A percentile compares a stretch with the other conserved stretches of the same genome.
Conservation (phyloP, 2,329 filamentous ascomycete genomes). For the Ceratocystis eucalypticola region DNA sequence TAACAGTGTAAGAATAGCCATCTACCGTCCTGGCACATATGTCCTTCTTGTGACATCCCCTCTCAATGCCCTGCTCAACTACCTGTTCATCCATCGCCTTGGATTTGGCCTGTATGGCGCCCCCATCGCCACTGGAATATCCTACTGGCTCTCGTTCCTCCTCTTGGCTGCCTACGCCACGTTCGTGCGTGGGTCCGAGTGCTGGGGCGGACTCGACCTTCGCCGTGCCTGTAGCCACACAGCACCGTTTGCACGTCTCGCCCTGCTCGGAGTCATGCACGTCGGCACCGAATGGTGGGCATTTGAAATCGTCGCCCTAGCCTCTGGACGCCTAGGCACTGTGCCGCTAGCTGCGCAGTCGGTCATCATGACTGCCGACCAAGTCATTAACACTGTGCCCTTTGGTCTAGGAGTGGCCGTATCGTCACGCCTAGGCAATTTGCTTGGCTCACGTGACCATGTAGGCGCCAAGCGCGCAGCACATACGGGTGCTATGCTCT, state of each 20-base stretch:
- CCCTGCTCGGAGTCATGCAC: conserved; percentile 63
- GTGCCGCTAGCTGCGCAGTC: conserved; percentile 69
- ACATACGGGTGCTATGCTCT: conserved; percentile 61
- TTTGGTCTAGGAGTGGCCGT: conserved; percentile 77
- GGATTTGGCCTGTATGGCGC: conserved; percentile 62
- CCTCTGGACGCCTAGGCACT: conserved; percentile 66
- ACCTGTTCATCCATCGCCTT: conserved; percentile 60
- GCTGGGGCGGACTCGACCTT: conserved; percentile 63
- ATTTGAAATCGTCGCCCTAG: conserved; percentile 78
- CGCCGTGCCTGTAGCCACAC: conserved; percentile 52
- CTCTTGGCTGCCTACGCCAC: conserved; percentile 60
- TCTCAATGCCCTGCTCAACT: conserved; percentile 69
- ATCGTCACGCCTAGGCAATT: conserved; percentile 63
- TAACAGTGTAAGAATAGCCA: conserved; percentile 25
- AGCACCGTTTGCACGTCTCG: conserved; percentile 58
- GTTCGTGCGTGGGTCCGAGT: conserved; percentile 57
- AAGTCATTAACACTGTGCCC: conserved; percentile 72
- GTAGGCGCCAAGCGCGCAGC: conserved; percentile 56
- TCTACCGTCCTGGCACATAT: conserved; percentile 74
- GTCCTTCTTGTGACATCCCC: conserved; percentile 73
- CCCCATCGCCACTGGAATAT: conserved; percentile 67
- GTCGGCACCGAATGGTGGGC: conserved; percentile 93
- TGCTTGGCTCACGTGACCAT: conserved; percentile 56
- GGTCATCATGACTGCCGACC: conserved; percentile 82
- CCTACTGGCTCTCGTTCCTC: conserved; percentile 74